Percentiles rank a stretch among this genome's conserved stretches.
Evolutionary conservation across 2,329 filamentous ascomycete genomes (phyloP).

Genomic region (Diaporthe velutina): DNA sequence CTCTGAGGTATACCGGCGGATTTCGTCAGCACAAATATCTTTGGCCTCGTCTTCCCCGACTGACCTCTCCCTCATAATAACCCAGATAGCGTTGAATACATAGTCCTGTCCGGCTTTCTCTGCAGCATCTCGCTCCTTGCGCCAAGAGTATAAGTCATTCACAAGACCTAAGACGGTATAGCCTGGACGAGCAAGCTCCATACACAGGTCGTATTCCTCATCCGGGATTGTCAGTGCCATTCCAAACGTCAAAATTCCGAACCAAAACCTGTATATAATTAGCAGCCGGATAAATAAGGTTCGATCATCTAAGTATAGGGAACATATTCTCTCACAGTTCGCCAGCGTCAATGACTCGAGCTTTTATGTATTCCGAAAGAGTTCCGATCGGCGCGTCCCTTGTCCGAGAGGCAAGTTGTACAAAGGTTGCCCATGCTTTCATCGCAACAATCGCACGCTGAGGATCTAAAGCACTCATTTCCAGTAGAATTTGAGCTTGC

Average conservation of each 20-base stretch:
- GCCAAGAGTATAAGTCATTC: background rate
- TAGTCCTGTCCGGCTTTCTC: background rate
- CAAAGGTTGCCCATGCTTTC: background rate
- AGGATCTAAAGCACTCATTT: background rate
- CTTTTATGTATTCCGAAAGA: background rate
- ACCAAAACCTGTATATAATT: background rate
- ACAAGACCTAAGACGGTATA: background rate
- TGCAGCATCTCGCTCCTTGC: background rate
- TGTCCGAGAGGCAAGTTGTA: background rate
- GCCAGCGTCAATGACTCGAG: background rate
- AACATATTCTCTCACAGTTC: background rate
- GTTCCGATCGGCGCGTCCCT: background rate
- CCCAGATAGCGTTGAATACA: background rate
- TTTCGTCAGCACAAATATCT: background rate
- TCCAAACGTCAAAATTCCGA: background rate
- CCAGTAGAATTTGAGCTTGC: background rate
- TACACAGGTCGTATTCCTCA: background rate
- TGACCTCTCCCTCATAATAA: background rate
- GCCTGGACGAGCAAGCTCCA: background rate
- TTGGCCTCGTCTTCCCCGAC: background rate
- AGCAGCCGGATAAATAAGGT: too few species aligned
- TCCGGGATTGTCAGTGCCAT: slow-evolving; percentile 1
- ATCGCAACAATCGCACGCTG: background rate
- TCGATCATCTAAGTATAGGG: too few species aligned
- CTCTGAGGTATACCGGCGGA: background rate